phyloP scores from a whole-genome alignment of 768 basidiomycete species.

The Xerocomellus chrysenteron region DNA sequence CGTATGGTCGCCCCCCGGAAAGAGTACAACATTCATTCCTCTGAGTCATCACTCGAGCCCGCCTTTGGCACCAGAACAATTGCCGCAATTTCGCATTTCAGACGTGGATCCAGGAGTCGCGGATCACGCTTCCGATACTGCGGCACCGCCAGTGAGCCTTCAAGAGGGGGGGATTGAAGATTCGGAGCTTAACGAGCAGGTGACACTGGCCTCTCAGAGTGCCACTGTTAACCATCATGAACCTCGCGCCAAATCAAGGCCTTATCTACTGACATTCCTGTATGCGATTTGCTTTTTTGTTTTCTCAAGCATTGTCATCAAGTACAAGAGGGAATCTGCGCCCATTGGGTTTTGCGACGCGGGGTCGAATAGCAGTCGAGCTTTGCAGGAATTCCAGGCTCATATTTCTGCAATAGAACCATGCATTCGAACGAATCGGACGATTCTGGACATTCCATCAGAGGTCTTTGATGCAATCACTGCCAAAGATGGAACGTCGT shows the following conservation, averaged over 20 bases:
- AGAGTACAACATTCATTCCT: conserved; percentile 14
- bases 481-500: conserved; percentile 38
- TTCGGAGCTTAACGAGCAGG: conserved; percentile 23
- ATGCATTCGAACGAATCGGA: conserved; percentile 59
- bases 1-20: conserved; percentile 14
- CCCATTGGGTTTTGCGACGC: conserved; percentile 76
- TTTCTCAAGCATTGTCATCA: conserved; percentile 35
- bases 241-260: conserved; percentile 17
- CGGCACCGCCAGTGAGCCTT: conserved; percentile 13
- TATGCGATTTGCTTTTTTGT: conserved; percentile 36
- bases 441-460: conserved; percentile 39
- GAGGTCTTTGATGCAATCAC: conserved; percentile 26
- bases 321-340: conserved; percentile 67
- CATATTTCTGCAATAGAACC: conserved; percentile 47
- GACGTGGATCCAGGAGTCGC: conserved; percentile 2
- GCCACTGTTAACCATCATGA: conserved; percentile 22
- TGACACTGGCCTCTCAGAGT: conserved; percentile 38
- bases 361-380: conserved; percentile 57
- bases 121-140: neutral
- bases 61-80: conserved; percentile 10
- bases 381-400: conserved; percentile 48
- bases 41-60: conserved; percentile 20
- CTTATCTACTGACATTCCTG: conserved; percentile 45
- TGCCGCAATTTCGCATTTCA: conserved; percentile 1
- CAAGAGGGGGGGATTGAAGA: conserved; percentile 22